These are phyloP conservation scores for Penicillium glabrum DNA, from an alignment of 2,329 filamentous ascomycete genomes.

Conservation along the genomic window DNA sequence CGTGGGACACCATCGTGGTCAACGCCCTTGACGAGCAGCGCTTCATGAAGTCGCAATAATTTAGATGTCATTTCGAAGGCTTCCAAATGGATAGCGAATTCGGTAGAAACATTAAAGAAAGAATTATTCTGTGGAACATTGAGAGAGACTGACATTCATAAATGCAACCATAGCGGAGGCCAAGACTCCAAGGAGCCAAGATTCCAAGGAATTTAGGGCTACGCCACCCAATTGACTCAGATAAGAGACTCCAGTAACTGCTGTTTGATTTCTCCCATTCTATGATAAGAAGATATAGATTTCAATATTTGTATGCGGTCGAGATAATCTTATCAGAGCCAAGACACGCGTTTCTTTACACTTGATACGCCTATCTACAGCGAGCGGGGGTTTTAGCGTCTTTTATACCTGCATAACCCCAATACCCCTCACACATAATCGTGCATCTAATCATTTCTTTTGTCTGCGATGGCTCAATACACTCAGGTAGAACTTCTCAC, in stretches of 20 bases:
- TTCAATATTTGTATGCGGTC: neutral
- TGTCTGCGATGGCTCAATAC: conserved; percentile 11
- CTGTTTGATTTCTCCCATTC: neutral
- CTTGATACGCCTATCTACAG: neutral
- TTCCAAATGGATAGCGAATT: neutral
- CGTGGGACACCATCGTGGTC: conserved; percentile 15
- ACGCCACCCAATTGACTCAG: neutral
- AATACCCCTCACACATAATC: neutral
- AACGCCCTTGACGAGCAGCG: conserved; percentile 18
- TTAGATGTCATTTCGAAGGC: neutral
- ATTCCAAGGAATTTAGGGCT: neutral
- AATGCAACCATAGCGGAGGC: neutral
- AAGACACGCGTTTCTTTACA: neutral
- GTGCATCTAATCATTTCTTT: neutral
- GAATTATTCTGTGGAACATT: no score
- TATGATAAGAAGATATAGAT: neutral
- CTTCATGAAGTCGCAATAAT: conserved; percentile 12
- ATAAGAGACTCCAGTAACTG: neutral
- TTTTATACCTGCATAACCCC: neutral
- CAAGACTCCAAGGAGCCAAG: neutral
- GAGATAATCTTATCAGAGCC: neutral
- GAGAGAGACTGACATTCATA: neutral
- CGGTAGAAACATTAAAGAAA: no score
- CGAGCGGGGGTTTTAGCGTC: neutral
- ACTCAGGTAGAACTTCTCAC: conserved; percentile 48